phyloP scores from a whole-genome alignment of 2,329 filamentous ascomycete species.

The Nakataea oryzae region DNA sequence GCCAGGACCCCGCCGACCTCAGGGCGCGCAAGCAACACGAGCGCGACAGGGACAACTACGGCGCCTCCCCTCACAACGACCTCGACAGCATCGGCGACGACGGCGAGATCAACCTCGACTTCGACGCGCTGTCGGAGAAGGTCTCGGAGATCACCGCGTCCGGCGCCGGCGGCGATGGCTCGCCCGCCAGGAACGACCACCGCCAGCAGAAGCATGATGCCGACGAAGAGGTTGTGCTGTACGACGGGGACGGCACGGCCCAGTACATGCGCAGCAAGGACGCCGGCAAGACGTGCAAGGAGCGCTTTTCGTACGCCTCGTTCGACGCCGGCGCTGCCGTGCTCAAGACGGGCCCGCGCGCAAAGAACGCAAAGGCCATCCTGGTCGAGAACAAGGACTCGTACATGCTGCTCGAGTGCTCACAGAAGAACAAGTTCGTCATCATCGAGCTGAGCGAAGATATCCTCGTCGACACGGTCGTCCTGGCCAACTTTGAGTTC shows the following conservation, averaged over 20 bases:
- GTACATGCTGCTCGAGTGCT: conserved; percentile 93
- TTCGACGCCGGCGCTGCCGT: conserved; percentile 95
- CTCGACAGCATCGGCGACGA: conserved; percentile 79
- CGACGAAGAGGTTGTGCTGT: conserved; percentile 30
- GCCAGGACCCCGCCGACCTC: conserved; percentile 61
- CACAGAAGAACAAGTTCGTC: conserved; percentile 78
- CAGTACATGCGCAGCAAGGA: conserved; percentile 68
- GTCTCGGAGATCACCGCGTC: conserved; percentile 30
- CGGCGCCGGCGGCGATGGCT: conserved; percentile 11
- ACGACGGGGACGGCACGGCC: conserved; percentile 38
- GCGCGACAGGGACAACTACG: conserved; percentile 26
- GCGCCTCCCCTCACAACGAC: conserved; percentile 42
- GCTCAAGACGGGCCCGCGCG: conserved; percentile 76
- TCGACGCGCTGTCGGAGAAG: conserved; percentile 36
- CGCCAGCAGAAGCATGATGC: conserved; percentile 12
- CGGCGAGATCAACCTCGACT: conserved; percentile 61
- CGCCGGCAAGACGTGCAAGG: conserved; percentile 94
- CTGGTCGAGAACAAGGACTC: conserved; percentile 96
- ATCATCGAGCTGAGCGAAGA: conserved; percentile 89
- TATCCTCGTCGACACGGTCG: conserved; percentile 81
- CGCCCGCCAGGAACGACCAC: conserved; percentile 4
- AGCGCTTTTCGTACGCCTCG: conserved; percentile 93
- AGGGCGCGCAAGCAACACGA: conserved; percentile 47
- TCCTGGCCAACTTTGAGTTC: conserved; percentile 98
- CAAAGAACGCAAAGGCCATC: conserved; percentile 80